These are phyloP conservation scores for Vigna hirtella DNA, from an alignment of 306 rosid species.

Conservation along the genomic window DNA sequence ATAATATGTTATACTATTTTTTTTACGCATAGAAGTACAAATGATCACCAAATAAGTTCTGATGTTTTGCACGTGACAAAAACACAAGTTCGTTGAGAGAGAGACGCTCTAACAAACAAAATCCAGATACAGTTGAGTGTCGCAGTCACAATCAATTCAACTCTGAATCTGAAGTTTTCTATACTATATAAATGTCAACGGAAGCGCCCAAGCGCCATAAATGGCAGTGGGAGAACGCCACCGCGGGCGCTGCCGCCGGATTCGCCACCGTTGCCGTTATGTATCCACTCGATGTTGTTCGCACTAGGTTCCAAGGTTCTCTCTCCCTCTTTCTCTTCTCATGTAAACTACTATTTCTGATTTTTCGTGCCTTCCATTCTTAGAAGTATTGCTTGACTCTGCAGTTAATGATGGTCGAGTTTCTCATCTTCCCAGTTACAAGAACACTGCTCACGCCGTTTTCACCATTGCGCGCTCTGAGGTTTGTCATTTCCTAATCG, in stretches of 20 bases:
- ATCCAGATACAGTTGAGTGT: too few species aligned
- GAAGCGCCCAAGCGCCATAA: slow-evolving; percentile 40
- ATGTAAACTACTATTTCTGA: not conserved
- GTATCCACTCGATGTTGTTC: slow-evolving; percentile 97
- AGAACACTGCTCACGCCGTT: slow-evolving; percentile 83
- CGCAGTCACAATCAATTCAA: not conserved
- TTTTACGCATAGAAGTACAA: too few species aligned
- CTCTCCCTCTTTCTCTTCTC: not conserved
- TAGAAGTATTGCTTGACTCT: slow-evolving; percentile 7
- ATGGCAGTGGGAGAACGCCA: slow-evolving; percentile 92
- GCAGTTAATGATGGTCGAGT: slow-evolving; percentile 89
- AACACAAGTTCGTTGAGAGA: not conserved
- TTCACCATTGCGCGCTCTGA: slow-evolving; percentile 85
- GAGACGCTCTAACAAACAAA: not conserved
- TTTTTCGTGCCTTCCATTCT: not conserved
- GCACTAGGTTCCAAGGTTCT: slow-evolving; percentile 92
- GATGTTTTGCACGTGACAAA: not conserved
- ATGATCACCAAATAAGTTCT: too few species aligned
- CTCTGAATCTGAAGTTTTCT: slow-evolving; percentile 16
- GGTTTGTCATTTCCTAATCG: slow-evolving; percentile 59
- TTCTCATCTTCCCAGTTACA: slow-evolving; percentile 73
- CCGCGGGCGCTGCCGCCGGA: slow-evolving; percentile 87
- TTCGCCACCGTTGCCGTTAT: slow-evolving; percentile 79
- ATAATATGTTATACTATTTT: too few species aligned
- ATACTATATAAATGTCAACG: slow-evolving; percentile 38